Evolutionary conservation across 371 early-diverging fungal species (phyloP), one percentile per base, ranked within the genome.

Genomic region (Lichtheimia ramosa): DNA sequence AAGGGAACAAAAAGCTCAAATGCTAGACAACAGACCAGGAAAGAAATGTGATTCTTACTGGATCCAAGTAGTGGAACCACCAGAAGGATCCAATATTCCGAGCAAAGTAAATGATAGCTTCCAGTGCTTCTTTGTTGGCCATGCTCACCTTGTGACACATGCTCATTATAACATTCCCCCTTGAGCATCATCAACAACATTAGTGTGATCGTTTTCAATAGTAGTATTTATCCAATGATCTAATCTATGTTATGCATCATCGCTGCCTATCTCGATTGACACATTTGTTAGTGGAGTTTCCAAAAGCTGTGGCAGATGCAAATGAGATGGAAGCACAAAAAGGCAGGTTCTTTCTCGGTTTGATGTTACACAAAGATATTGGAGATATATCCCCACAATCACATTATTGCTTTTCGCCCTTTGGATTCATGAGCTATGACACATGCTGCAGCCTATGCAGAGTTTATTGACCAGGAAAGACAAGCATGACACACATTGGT

Each of bases 61-160:
- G 51, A 41, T 51, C n/a, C 56, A 24, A 55, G 16, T 55, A 55
- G 42, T 42, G 41, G 56, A 55, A 55, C 56, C 15, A 43, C 56
- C 40, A 21, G 56, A 55, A 55, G 40, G 43, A 43, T 43, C 41
- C 56, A 13, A 43, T 55, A 24, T 27, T 41, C 56, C 34, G 34
- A 34, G 34, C 34, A 34, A 34, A 34, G 23, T 23, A 40, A 34
- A 55, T 40, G 42, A 25, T 55, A 16, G 24, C 24, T 13, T 55
- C 20, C 56, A 25, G 43, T 55, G 46, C 46, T 18, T n/a, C 46
- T 18, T 46, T 46, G 46, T 46, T n/a, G 46, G 46, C 46, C 21
- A 46, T 46, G 21, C 46, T 46, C 10, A 21, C 46, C n/a, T 46
- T n/a, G 21, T 18, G 46, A 18, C 21, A 46, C 46, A 46, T 46